Evolutionary conservation across 2,329 filamentous ascomycete species (phyloP).

Genomic region (Stagonosporopsis cucurbitacearum): DNA sequence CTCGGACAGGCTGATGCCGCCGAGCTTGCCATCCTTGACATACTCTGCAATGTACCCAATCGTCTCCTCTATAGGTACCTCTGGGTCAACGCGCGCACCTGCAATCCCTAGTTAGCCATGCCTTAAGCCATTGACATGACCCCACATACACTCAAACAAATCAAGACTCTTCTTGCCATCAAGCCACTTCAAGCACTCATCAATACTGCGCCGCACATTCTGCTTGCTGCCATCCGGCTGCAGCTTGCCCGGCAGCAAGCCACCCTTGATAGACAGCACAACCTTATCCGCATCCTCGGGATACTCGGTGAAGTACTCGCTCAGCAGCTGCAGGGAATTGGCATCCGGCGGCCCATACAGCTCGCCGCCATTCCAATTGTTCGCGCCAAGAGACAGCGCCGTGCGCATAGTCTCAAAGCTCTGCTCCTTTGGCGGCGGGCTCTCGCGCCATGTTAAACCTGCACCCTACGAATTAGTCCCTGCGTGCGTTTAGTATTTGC

Average conservation of each 20-base stretch:
- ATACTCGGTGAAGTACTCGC: slow-evolving; percentile 59
- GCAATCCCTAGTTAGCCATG: neutral
- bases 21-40: slow-evolving; percentile 52
- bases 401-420: slow-evolving; percentile 55
- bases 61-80: slow-evolving; percentile 54
- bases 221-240: slow-evolving; percentile 50
- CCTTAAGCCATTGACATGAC: neutral
- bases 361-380: slow-evolving; percentile 59
- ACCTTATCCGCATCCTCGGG: slow-evolving; percentile 59
- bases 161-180: slow-evolving; percentile 58
- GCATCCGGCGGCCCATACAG: slow-evolving; percentile 55
- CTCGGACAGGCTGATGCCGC: slow-evolving; percentile 56
- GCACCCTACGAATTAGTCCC: neutral
- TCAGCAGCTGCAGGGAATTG: slow-evolving; percentile 58
- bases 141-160: slow-evolving; percentile 51
- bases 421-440: slow-evolving; percentile 46
- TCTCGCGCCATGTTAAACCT: slow-evolving; percentile 56
- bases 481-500: neutral
- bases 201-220: slow-evolving; percentile 53
- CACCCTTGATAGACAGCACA: slow-evolving; percentile 61
- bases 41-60: slow-evolving; percentile 51
- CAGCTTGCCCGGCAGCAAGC: slow-evolving; percentile 43
- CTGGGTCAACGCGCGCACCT: slow-evolving; percentile 52
- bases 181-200: slow-evolving; percentile 54
- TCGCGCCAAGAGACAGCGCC: slow-evolving; percentile 51